Conservation (phyloP, 257 asterid genomes). For the Anisodus acutangulus region DNA sequence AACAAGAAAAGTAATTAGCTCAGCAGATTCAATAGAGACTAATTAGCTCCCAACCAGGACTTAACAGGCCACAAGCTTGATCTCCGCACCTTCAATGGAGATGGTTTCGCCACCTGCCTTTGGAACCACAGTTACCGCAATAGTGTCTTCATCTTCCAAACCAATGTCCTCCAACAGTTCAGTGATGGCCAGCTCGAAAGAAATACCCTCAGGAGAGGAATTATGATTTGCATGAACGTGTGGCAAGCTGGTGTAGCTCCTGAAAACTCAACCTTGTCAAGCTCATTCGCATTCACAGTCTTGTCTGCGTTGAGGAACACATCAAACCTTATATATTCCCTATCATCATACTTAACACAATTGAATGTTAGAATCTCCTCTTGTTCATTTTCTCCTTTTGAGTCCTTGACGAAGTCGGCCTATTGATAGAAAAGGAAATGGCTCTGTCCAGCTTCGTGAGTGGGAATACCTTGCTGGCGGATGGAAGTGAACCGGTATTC, state of each 20-base stretch:
- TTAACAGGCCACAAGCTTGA: not conserved
- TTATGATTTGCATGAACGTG: slow-evolving; percentile 31
- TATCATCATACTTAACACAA: slow-evolving; percentile 31
- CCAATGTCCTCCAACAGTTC: slow-evolving; percentile 9
- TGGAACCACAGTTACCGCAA: slow-evolving; percentile 21
- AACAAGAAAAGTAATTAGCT: too few species aligned
- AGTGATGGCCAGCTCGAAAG: not conserved
- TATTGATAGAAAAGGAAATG: slow-evolving; percentile 36
- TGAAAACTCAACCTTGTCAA: slow-evolving; percentile 52
- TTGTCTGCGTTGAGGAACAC: slow-evolving; percentile 62
- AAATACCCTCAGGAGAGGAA: not conserved
- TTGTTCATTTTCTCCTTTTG: slow-evolving; percentile 38
- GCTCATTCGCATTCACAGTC: slow-evolving; percentile 34
- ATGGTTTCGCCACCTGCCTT: not conserved
- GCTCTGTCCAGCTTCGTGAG: slow-evolving; percentile 32
- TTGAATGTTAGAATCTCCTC: slow-evolving; percentile 49
- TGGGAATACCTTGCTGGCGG: slow-evolving; percentile 42
- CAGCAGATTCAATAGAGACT: too few species aligned
- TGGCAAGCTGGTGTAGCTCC: slow-evolving; percentile 62
- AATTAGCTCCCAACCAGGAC: too few species aligned
- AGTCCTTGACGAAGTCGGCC: slow-evolving; percentile 33
- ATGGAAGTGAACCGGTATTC: slow-evolving; percentile 22
- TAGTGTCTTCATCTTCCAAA: not conserved
- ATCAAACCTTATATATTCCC: slow-evolving; percentile 49
- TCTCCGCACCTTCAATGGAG: not conserved